These are phyloP conservation scores for Sanghuangporus sanghuang DNA, from an alignment of 1,284 basidiomycete species.

Conservation along the genomic window DNA sequence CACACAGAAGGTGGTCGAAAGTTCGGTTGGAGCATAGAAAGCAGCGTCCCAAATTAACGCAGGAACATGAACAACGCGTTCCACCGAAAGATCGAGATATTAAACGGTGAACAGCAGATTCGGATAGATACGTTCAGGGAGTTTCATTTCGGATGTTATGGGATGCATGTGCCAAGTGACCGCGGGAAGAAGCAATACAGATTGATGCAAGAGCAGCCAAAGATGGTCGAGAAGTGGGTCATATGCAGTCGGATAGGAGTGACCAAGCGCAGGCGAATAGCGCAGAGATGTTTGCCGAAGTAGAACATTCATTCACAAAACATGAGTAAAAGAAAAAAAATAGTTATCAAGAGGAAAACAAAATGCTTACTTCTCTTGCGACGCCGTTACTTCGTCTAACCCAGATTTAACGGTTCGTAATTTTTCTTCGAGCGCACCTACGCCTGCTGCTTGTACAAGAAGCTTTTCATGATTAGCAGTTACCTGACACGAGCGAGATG, in stretches of 20 bases:
- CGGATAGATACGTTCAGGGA: constrained; percentile 15
- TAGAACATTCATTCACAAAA: neutral
- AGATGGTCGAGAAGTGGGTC: neutral
- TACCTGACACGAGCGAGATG: constrained; percentile 38
- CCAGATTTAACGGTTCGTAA: constrained; percentile 58
- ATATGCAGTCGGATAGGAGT: neutral
- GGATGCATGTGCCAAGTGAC: neutral
- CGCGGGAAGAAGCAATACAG: neutral
- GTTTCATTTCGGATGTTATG: neutral
- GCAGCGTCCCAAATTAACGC: neutral
- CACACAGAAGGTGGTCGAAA: neutral
- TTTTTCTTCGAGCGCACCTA: constrained; percentile 58
- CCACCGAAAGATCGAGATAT: neutral
- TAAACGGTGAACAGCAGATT: neutral
- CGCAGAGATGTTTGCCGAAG: neutral
- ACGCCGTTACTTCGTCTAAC: constrained; percentile 60
- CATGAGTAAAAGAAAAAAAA: constrained; percentile 16
- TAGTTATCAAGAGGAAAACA: neutral
- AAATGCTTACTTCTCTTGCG: constrained; percentile 63
- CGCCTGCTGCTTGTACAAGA: constrained; percentile 65
- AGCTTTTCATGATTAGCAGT: constrained; percentile 70
- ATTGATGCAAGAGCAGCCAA: neutral
- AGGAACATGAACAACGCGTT: neutral
- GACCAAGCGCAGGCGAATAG: neutral
- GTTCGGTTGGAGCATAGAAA: too few species aligned